Evolutionary conservation across 352 stramenopile species (phyloP).

Genomic region (Elongisporangium senticosum): DNA sequence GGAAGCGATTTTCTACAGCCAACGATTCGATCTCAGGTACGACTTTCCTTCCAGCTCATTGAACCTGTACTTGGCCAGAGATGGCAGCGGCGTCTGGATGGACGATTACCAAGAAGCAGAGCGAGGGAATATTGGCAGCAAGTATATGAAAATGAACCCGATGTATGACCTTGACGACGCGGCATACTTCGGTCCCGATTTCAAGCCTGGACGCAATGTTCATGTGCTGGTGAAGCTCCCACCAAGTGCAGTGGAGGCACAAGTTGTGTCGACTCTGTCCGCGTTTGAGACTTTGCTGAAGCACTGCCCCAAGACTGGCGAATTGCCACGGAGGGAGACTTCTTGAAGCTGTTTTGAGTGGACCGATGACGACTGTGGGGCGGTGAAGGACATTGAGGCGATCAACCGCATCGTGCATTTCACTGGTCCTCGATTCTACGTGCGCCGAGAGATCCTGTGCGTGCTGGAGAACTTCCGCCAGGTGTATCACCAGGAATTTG

Average conservation of each 20-base stretch:
- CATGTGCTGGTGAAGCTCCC: background rate
- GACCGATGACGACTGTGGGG: background rate
- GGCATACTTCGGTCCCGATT: background rate
- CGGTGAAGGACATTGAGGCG: background rate
- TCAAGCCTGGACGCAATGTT: background rate
- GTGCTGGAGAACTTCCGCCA: too few species aligned
- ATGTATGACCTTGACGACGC: background rate
- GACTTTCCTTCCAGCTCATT: background rate
- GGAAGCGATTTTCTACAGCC: conserved; percentile 1
- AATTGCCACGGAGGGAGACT: background rate
- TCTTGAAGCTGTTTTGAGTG: background rate
- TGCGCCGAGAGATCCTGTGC: too few species aligned
- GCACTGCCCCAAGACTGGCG: too few species aligned
- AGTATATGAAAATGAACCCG: background rate
- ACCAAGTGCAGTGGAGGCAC: background rate
- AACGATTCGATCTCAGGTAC: background rate
- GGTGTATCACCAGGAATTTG: too few species aligned
- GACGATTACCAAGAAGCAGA: background rate
- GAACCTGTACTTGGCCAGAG: background rate
- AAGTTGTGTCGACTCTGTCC: background rate
- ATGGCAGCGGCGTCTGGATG: background rate
- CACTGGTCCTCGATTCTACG: too few species aligned
- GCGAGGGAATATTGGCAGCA: background rate
- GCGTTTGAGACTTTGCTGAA: background rate
- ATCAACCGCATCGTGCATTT: background rate